Evolutionary conservation across 257 asterid species (phyloP).

Genomic region (Gentiana straminea): DNA sequence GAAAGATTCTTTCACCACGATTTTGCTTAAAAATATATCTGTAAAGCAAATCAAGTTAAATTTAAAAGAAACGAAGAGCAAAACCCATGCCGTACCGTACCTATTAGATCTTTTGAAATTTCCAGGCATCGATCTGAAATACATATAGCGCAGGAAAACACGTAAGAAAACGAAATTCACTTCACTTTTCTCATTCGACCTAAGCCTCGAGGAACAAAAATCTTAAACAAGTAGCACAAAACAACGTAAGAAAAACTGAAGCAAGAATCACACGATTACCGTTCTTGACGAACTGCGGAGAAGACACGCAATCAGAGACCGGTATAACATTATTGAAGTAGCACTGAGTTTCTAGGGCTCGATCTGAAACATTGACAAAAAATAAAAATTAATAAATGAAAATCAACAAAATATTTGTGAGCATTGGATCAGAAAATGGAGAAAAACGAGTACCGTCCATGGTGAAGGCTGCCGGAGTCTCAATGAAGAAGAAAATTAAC

Average conservation of each 20-base stretch:
- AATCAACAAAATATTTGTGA: neutral
- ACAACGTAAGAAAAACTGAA: too few relatives aligned
- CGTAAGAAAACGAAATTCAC: neutral
- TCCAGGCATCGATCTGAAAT: slow-evolving; percentile 20
- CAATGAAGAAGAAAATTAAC: neutral
- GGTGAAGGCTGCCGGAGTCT: too few relatives aligned
- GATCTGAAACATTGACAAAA: slow-evolving; percentile 25
- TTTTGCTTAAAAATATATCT: too few relatives aligned
- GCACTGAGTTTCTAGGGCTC: slow-evolving; percentile 39
- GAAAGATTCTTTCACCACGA: too few relatives aligned
- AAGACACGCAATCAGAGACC: slow-evolving; percentile 17
- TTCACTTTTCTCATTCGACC: neutral
- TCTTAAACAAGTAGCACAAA: too few relatives aligned
- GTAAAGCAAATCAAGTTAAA: too few relatives aligned
- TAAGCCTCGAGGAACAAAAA: too few relatives aligned
- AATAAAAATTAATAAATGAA: neutral
- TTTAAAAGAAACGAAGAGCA: neutral
- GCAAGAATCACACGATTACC: slow-evolving; percentile 12
- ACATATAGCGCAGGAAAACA: neutral
- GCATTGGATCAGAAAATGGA: too few relatives aligned
- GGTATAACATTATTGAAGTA: slow-evolving; percentile 37
- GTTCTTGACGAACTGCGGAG: neutral
- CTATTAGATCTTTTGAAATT: slow-evolving; percentile 17
- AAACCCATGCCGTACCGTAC: slow-evolving; percentile 5
- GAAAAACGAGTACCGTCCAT: too few relatives aligned